Percentiles rank a stretch among this genome's conserved stretches.
Conservation (phyloP, 2,329 filamentous ascomycete genomes). For the Aspergillus terreus region DNA sequence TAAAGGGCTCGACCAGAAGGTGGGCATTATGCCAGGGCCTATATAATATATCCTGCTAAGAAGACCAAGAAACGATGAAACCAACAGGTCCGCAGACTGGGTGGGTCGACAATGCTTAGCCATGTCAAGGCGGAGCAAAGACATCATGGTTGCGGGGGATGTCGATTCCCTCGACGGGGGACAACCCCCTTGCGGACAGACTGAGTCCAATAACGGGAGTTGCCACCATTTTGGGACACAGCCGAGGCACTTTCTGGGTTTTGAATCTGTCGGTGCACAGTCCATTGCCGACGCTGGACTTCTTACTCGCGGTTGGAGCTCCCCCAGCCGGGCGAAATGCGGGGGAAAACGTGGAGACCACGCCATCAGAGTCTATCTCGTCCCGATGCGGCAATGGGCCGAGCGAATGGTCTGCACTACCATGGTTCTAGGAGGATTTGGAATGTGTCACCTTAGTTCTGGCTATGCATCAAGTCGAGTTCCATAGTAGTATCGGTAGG, state of each 20-base stretch:
- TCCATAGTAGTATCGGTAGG: no score
- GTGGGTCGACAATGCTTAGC: constrained; percentile 8
- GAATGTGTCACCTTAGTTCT: no score
- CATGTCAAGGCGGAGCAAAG: neutral
- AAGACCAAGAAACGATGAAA: neutral
- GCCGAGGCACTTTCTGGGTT: constrained; percentile 23
- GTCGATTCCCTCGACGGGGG: neutral
- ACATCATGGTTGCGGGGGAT: neutral
- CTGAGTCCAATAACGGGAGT: constrained; percentile 10
- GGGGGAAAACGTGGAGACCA: constrained; percentile 19
- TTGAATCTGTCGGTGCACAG: neutral
- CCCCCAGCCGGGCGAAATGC: constrained; percentile 14
- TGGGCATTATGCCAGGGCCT: constrained; percentile 6
- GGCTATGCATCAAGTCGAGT: no score
- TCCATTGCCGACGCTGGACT: constrained; percentile 11
- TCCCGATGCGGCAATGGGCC: neutral
- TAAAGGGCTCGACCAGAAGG: no score
- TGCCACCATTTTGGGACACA: constrained; percentile 16
- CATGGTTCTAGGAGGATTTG: no score
- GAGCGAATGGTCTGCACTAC: neutral
- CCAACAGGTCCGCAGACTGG: neutral
- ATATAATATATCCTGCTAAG: constrained; percentile 5
- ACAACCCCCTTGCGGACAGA: neutral
- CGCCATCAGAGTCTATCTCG: neutral
- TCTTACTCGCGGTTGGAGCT: neutral